Evolutionary conservation across 2,329 filamentous ascomycete genomes (phyloP), one percentile per base, ranked within the genome.

Genomic region (Magnaporthiopsis poae): DNA sequence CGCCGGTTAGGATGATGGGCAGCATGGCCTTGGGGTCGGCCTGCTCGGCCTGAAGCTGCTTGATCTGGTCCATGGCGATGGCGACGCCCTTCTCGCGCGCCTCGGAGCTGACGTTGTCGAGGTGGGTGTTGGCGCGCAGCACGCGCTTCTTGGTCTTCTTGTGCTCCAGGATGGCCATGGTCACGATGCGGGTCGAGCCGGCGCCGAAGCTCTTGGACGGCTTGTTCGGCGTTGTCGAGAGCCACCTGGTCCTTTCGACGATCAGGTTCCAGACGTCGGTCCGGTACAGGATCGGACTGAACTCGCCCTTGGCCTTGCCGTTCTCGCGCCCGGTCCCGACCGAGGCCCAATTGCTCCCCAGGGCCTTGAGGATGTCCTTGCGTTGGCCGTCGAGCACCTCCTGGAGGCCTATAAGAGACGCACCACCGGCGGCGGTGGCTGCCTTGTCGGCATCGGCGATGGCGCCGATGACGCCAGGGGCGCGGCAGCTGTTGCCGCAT

Each of bases 131-230:
- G 72, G 83, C 75, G 5, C 80, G 78, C 3, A 81, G 72, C 18
- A 85, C 70, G 29, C 70, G 71, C 63, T 72, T 73, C 13, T 75
- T 74, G 29, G 77, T 79, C n/a, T 69, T 68, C 18, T 69, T 67
- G 68, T 84, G 80, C 63, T 74, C 67, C 69, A 84, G 81, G 2
- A 76, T 74, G 3, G 78, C 82, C 11, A 82, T 75, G 0, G 82
- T 84, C 7, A 82, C 74, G 60, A 85, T 81, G 0, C 83, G 78
- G 5, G 79, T 76, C 11, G 72, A 69, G 7, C 72, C 73, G 3
- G 78, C 77, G 60, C 78, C 77, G 87, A 87, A 89, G 52, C 86
- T 84, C 68, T 82, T 85, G 0, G 81, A 85, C 0, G 83, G 85
- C 21, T 73, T 74, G 11, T 80, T 75, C 0, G 86, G 88, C 1